These are phyloP conservation scores for Eudorina sp. DNA, from an alignment of 139 green algal species.

Conservation along the genomic window DNA sequence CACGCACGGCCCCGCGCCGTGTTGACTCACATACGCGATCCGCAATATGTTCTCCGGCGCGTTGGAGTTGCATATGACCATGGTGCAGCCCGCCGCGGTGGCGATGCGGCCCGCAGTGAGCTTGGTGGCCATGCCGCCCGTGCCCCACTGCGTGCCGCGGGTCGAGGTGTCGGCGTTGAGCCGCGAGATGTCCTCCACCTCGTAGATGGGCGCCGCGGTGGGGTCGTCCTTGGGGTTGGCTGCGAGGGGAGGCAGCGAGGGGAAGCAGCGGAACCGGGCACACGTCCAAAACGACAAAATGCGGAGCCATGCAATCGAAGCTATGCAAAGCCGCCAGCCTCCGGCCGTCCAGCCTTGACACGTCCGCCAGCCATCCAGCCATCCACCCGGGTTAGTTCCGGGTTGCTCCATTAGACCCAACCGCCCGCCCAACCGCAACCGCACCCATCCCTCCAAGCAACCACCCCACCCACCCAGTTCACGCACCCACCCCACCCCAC, in stretches of 20 bases:
- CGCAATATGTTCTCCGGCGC: slow-evolving; percentile 67
- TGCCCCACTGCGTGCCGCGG: slow-evolving; percentile 89
- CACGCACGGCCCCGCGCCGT: no score
- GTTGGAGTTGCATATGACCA: slow-evolving; percentile 78
- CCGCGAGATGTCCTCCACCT: slow-evolving; percentile 80
- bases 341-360: no score
- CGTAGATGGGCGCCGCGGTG: slow-evolving; percentile 73
- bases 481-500: no score
- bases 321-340: no score
- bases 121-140: slow-evolving; percentile 96
- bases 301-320: no score
- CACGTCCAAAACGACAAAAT: no score
- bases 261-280: neutral
- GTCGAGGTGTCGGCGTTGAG: slow-evolving; percentile 80
- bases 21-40: slow-evolving; percentile 69
- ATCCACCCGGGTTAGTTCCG: no score
- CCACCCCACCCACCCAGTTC: no score
- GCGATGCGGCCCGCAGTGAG: slow-evolving; percentile 93
- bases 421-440: no score
- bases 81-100: slow-evolving; percentile 86
- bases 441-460: no score
- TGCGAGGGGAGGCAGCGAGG: neutral
- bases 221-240: slow-evolving; percentile 72
- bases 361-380: no score
- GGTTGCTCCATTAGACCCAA: no score